A percentile compares a stretch with the other conserved stretches of the same genome.
phyloP scores from a whole-genome alignment of 257 asterid species.

The Capsicum pubescens region DNA sequence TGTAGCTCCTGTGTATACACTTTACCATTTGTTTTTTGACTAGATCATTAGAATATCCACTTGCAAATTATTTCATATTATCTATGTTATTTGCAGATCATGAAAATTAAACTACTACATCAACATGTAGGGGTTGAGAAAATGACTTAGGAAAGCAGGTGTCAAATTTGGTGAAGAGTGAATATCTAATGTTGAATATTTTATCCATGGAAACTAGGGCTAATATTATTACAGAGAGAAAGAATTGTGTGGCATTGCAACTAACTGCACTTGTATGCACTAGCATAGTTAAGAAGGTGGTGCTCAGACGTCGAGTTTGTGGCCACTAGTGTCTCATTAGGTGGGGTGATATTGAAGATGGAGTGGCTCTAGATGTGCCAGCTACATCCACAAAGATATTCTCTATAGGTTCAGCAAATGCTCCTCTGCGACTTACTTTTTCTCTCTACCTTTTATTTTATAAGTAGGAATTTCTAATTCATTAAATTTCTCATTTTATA shows the following conservation, averaged over 20 bases:
- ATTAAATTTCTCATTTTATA: no score
- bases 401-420: not conserved
- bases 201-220: slow-evolving; percentile 98
- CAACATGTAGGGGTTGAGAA: slow-evolving; percentile 92
- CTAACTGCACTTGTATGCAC: slow-evolving; percentile 95
- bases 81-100: slow-evolving; percentile 31
- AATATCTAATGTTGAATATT: slow-evolving; percentile 90
- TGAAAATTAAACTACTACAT: slow-evolving; percentile 81
- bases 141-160: slow-evolving; percentile 88
- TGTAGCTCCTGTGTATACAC: not conserved
- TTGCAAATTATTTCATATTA: slow-evolving; percentile 9
- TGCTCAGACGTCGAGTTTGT: slow-evolving; percentile 85
- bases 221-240: slow-evolving; percentile 75
- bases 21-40: not conserved
- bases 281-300: slow-evolving; percentile 82
- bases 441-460: no score
- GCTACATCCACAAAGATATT: slow-evolving; percentile 35
- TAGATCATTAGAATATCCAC: not conserved
- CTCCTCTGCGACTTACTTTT: no score
- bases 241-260: slow-evolving; percentile 77
- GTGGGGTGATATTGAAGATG: slow-evolving; percentile 96
- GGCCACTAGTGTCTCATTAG: slow-evolving; percentile 98
- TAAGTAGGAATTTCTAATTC: no score
- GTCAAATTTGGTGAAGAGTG: slow-evolving; percentile 77
- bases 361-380: slow-evolving; percentile 82